A percentile compares a stretch with the other conserved stretches of the same genome.
phyloP scores from a whole-genome alignment of 2,329 filamentous ascomycete genomes.

The Aaosphaeria pasadenensis region DNA sequence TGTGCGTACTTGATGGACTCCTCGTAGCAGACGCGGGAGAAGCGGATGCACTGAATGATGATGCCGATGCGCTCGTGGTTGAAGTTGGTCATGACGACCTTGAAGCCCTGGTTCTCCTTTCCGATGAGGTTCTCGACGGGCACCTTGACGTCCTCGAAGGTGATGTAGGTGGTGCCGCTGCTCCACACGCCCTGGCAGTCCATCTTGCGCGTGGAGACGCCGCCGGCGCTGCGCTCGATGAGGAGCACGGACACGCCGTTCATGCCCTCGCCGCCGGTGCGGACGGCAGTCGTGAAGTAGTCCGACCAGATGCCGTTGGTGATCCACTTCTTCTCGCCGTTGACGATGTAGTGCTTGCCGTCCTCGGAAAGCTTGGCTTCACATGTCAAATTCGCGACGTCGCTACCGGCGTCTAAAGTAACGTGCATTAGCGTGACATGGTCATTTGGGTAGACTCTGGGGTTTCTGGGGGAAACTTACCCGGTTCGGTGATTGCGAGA shows the following conservation, averaged over 20 bases:
- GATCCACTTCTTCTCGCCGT: slow-evolving; percentile 99
- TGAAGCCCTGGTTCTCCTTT: slow-evolving; percentile 98
- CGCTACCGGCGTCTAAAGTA: slow-evolving; percentile 72
- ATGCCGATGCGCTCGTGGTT: slow-evolving; percentile 99
- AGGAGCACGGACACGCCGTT: slow-evolving; percentile 87
- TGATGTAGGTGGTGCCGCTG: slow-evolving; percentile 93
- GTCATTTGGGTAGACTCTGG: slow-evolving; percentile 7
- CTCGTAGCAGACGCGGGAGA: slow-evolving; percentile 95
- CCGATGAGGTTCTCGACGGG: slow-evolving; percentile 98
- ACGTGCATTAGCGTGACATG: slow-evolving; percentile 24
- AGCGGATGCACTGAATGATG: slow-evolving; percentile 94
- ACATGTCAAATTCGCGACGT: slow-evolving; percentile 93
- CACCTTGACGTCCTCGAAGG: slow-evolving; percentile 98
- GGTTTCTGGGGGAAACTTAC: slow-evolving; percentile 15
- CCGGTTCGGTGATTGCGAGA: slow-evolving; percentile 88
- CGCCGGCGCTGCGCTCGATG: slow-evolving; percentile 80
- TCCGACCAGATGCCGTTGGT: slow-evolving; percentile 96
- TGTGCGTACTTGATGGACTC: slow-evolving; percentile 95
- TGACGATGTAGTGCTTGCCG: slow-evolving; percentile 98
- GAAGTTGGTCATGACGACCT: slow-evolving; percentile 99
- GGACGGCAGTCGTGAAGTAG: slow-evolving; percentile 96
- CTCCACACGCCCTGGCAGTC: slow-evolving; percentile 98
- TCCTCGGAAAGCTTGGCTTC: slow-evolving; percentile 94
- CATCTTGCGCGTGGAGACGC: slow-evolving; percentile 92
- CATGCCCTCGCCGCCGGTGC: slow-evolving; percentile 86